phyloP scores from a whole-genome alignment of 1,284 basidiomycete species.

The Athelia psychrophila region DNA sequence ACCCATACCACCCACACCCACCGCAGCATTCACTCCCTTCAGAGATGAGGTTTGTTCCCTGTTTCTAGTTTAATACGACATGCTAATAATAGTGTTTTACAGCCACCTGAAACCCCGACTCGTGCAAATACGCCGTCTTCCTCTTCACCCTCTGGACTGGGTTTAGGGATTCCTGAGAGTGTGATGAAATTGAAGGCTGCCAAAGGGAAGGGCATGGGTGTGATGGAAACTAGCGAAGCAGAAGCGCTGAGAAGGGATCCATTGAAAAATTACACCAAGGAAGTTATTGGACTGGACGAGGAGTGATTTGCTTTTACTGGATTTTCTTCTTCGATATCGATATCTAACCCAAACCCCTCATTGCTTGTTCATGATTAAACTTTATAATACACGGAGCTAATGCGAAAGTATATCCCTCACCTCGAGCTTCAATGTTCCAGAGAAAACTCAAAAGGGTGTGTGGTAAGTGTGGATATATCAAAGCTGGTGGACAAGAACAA shows the following conservation, averaged over 20 bases:
- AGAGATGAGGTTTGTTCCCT: slow-evolving; percentile 54
- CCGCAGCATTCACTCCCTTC: slow-evolving; percentile 62
- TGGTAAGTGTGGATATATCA: too few species aligned
- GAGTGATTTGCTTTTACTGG: too few species aligned
- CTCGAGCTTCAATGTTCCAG: too few species aligned
- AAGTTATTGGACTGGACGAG: too few species aligned
- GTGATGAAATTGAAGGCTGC: slow-evolving; percentile 58
- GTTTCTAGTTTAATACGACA: slow-evolving; percentile 5
- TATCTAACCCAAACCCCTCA: too few species aligned
- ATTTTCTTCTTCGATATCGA: too few species aligned
- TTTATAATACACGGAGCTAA: too few species aligned
- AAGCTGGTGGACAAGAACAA: background rate
- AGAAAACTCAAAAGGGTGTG: too few species aligned
- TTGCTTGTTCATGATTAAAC: too few species aligned
- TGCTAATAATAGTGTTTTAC: slow-evolving; percentile 2
- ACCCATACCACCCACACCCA: slow-evolving; percentile 2
- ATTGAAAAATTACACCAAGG: slow-evolving; percentile 62
- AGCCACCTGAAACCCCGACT: slow-evolving; percentile 23
- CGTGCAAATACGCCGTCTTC: slow-evolving; percentile 15
- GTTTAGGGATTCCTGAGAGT: slow-evolving; percentile 33
- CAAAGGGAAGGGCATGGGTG: background rate
- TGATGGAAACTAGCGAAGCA: slow-evolving; percentile 49
- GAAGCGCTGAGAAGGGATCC: slow-evolving; percentile 76
- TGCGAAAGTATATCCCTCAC: too few species aligned
- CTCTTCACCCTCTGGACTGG: slow-evolving; percentile 6